Percentiles rank a stretch among this genome's conserved stretches.
These are phyloP conservation scores for Botrytis porri DNA, from an alignment of 2,329 filamentous ascomycete species.

Conservation along the genomic window DNA sequence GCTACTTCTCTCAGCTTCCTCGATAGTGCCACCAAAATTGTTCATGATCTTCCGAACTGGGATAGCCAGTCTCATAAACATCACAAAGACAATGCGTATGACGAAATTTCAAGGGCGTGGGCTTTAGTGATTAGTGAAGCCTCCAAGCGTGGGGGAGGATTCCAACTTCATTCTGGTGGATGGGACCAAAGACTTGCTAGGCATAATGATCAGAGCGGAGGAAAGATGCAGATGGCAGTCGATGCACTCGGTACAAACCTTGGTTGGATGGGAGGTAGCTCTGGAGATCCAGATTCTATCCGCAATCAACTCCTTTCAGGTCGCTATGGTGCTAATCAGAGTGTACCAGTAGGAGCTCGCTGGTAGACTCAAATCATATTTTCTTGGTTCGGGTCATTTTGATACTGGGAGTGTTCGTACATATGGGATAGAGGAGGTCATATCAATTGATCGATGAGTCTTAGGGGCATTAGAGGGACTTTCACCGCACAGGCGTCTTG, in stretches of 20 bases:
- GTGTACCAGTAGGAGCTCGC: conserved; percentile 62
- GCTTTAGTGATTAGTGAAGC: conserved; percentile 86
- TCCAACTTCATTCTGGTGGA: conserved; percentile 81
- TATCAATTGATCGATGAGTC: conserved; percentile 12
- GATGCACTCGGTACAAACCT: conserved; percentile 71
- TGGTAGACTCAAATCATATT: conserved; percentile 32
- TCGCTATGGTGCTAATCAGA: conserved; percentile 50
- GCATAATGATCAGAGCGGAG: conserved; percentile 84
- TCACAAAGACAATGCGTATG: conserved; percentile 93
- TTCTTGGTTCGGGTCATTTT: neutral
- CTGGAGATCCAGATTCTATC: conserved; percentile 52
- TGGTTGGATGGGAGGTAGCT: conserved; percentile 66
- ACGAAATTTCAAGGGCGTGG: conserved; percentile 94
- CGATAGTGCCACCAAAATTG: conserved; percentile 83
- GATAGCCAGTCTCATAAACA: conserved; percentile 83
- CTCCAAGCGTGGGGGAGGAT: conserved; percentile 84
- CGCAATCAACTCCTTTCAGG: conserved; percentile 61
- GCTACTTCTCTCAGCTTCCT: conserved; percentile 81
- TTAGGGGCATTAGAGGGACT: conserved; percentile 18
- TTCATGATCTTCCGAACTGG: conserved; percentile 89
- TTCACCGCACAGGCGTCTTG: conserved; percentile 19
- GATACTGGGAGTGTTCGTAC: conserved; percentile 30
- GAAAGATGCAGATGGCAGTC: conserved; percentile 76
- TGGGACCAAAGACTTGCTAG: conserved; percentile 88
- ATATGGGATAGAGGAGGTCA: conserved; percentile 25